phyloP scores from a whole-genome alignment of 768 basidiomycete species.

The Hortiboletus flavorubellus region DNA sequence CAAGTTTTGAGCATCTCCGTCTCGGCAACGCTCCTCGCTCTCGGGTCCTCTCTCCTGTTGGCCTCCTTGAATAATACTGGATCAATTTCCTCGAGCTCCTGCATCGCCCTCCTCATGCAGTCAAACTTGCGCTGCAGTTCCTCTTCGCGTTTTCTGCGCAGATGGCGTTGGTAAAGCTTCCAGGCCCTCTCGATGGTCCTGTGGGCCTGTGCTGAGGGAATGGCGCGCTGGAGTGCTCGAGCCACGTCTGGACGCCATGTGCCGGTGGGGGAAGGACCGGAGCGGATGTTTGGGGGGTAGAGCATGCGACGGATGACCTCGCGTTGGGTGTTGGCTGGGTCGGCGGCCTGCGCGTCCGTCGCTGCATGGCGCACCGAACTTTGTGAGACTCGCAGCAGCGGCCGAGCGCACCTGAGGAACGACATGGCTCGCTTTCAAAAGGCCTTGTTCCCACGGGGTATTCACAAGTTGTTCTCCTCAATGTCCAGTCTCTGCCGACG shows the following conservation, averaged over 20 bases:
- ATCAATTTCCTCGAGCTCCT: conserved; percentile 55
- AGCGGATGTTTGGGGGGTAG: conserved; percentile 75
- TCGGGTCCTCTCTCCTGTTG: conserved; percentile 72
- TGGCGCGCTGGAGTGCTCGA: conserved; percentile 73
- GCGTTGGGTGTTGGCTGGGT: conserved; percentile 53
- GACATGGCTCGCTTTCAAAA: conserved; percentile 33
- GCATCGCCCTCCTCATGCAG: conserved; percentile 83
- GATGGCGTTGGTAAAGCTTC: conserved; percentile 73
- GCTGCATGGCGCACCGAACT: conserved; percentile 43
- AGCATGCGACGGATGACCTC: conserved; percentile 76
- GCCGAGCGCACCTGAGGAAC: conserved; percentile 27
- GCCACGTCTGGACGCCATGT: conserved; percentile 82
- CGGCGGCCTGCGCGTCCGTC: conserved; percentile 22
- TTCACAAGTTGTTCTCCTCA: background rate
- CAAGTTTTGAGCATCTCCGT: conserved; percentile 56
- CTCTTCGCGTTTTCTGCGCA: conserved; percentile 63
- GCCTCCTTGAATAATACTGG: conserved; percentile 64
- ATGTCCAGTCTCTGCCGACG: conserved; percentile 28
- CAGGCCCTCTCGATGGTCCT: conserved; percentile 91
- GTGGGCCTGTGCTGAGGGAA: conserved; percentile 86
- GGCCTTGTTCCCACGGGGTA: conserved; percentile 23
- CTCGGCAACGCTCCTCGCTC: conserved; percentile 55
- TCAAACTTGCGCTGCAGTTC: conserved; percentile 76
- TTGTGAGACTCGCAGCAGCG: conserved; percentile 29
- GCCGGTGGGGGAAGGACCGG: conserved; percentile 70